Evolutionary conservation across 345 rosid genomes (phyloP).

Genomic region (Excoecaria cochinchinensis): DNA sequence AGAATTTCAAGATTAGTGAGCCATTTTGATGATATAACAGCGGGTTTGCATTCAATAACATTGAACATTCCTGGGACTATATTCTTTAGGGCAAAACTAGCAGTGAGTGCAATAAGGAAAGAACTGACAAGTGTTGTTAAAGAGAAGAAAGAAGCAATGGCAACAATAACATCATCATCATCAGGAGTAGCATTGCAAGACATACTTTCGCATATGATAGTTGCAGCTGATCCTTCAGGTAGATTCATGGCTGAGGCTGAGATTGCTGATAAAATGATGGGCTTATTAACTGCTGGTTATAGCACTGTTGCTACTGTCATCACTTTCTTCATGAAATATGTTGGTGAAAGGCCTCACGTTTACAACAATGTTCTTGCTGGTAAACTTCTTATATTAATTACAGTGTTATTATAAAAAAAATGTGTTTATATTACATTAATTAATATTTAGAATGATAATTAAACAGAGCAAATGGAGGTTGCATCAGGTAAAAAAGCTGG

Average conservation of each 20-base stretch:
- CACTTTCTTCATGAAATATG: constrained; percentile 58
- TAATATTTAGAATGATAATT: background rate
- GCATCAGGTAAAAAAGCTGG: constrained; percentile 28
- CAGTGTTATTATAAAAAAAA: too few species aligned
- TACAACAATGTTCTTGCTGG: constrained; percentile 43
- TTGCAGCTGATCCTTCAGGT: constrained; percentile 38
- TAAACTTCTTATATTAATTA: background rate
- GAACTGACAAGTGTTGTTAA: constrained; percentile 34
- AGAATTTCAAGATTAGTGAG: constrained; percentile 39
- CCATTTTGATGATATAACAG: constrained; percentile 39
- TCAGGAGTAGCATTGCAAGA: constrained; percentile 32
- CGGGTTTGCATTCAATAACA: constrained; percentile 51
- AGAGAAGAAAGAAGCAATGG: constrained; percentile 41
- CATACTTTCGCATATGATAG: constrained; percentile 41
- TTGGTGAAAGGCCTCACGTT: constrained; percentile 49
- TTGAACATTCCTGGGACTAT: constrained; percentile 41
- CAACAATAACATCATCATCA: background rate
- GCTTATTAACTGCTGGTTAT: constrained; percentile 54
- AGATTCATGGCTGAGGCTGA: constrained; percentile 49
- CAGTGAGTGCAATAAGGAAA: constrained; percentile 33
- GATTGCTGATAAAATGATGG: constrained; percentile 54
- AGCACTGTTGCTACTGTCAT: constrained; percentile 55
- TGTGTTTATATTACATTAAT: too few species aligned
- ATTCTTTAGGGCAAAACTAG: constrained; percentile 39
- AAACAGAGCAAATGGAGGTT: constrained; percentile 43